These are phyloP conservation scores for Boletellus deceptivus DNA, from an alignment of 1,284 basidiomycete genomes.

Conservation along the genomic window DNA sequence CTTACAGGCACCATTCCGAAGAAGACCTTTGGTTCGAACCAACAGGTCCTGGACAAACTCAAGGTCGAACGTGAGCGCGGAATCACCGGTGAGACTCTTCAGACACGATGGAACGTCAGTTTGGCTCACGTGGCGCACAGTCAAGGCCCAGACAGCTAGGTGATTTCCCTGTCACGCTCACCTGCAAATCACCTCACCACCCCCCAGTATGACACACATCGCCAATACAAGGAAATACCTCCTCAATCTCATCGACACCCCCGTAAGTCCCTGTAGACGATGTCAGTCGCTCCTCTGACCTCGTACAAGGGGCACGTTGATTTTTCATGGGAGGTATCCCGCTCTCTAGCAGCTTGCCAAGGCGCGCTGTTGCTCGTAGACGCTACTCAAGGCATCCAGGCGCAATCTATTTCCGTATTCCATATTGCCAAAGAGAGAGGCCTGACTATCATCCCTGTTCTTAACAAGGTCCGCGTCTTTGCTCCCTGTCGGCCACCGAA, in stretches of 20 bases:
- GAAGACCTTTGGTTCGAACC: constrained; percentile 64
- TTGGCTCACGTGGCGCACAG: constrained; percentile 33
- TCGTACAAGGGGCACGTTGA: constrained; percentile 82
- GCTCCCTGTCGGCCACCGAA: not conserved
- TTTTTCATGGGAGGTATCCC: constrained; percentile 94
- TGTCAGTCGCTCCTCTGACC: constrained; percentile 8
- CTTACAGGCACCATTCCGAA: constrained; percentile 84
- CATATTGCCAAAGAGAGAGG: constrained; percentile 84
- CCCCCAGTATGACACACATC: constrained; percentile 71
- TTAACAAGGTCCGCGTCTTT: constrained; percentile 77
- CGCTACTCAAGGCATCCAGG: constrained; percentile 96
- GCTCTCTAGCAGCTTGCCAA: constrained; percentile 91
- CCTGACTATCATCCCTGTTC: constrained; percentile 85
- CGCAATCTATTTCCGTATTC: constrained; percentile 95
- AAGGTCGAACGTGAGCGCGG: constrained; percentile 96
- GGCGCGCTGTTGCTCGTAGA: constrained; percentile 92
- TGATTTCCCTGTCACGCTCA: constrained; percentile 26
- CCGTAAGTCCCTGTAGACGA: constrained; percentile 46
- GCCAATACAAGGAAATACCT: constrained; percentile 61
- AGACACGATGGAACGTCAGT: not conserved
- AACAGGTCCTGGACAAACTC: constrained; percentile 92
- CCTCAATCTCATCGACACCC: constrained; percentile 96
- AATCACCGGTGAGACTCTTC: constrained; percentile 68
- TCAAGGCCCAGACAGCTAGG: constrained; percentile 92
- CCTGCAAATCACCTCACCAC: constrained; percentile 6